Percentiles rank a stretch among this genome's conserved stretches.
phyloP scores from a whole-genome alignment of 208 protist species.

The Leishmania turanica region DNA sequence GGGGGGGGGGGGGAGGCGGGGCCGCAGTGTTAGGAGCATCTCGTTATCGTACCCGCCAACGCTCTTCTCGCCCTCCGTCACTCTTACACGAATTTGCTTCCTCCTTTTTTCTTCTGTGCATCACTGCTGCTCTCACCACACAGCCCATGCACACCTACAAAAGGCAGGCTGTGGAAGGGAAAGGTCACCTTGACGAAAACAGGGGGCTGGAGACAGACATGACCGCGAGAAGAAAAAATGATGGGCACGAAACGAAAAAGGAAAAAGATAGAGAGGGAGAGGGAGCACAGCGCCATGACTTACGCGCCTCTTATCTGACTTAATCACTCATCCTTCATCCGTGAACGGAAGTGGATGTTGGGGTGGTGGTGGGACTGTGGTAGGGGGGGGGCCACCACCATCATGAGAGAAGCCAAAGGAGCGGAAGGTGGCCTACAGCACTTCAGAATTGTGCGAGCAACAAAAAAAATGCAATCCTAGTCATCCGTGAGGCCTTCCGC shows the following conservation, averaged over 20 bases:
- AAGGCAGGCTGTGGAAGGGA: background rate
- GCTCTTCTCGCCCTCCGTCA: background rate
- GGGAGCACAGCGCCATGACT: background rate
- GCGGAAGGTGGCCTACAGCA: background rate
- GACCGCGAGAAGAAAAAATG: background rate
- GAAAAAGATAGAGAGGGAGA: slow-evolving; percentile 3
- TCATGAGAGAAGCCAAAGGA: background rate
- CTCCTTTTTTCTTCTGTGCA: background rate
- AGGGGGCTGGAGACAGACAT: background rate
- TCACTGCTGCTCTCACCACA: background rate
- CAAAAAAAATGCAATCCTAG: background rate
- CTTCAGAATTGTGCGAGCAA: background rate
- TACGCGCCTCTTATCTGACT: slow-evolving; percentile 6
- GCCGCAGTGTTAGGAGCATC: background rate
- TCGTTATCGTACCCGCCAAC: background rate
- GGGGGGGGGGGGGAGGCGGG: background rate
- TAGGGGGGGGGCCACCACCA: background rate
- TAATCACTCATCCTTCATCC: background rate
- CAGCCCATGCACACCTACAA: background rate
- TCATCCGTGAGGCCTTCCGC: too few relatives aligned
- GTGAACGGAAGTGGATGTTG: background rate
- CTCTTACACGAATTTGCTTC: background rate
- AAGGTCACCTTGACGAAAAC: background rate
- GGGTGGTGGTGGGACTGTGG: too few relatives aligned
- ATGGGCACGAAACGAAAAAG: background rate